These are phyloP conservation scores for Ramularia endophylla DNA, from an alignment of 2,329 filamentous ascomycete genomes.

Conservation along the genomic window DNA sequence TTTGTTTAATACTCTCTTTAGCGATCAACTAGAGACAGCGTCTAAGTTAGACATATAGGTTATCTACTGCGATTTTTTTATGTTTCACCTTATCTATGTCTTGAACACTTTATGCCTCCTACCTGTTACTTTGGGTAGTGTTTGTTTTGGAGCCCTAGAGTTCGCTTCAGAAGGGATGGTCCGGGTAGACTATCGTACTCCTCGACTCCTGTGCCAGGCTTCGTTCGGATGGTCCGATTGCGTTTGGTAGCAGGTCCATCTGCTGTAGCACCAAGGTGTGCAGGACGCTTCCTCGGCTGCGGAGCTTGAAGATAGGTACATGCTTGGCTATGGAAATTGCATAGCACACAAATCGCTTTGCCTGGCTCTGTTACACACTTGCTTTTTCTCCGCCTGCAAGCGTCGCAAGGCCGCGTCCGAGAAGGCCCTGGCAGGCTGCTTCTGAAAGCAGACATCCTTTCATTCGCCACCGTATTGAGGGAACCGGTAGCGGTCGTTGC, in stretches of 20 bases:
- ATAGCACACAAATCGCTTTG: conserved; percentile 20
- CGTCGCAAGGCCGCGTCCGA: conserved; percentile 9
- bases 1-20: no score
- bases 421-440: no score
- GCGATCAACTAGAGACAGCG: no score
- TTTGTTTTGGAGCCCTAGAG: conserved; percentile 36
- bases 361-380: conserved; percentile 24
- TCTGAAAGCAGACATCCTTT: background rate
- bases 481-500: no score
- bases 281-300: conserved; percentile 16
- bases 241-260: conserved; percentile 11
- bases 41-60: no score
- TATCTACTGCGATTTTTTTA: no score
- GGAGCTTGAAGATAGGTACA: conserved; percentile 61
- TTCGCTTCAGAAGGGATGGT: conserved; percentile 60
- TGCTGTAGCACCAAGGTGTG: conserved; percentile 3
- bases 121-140: no score
- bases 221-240: conserved; percentile 10
- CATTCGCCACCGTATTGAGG: background rate
- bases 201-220: conserved; percentile 46
- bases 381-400: conserved; percentile 19
- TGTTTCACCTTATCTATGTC: no score
- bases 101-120: no score
- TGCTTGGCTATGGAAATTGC: conserved; percentile 56
- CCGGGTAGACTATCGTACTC: conserved; percentile 66